A percentile compares a stretch with the other conserved stretches of the same genome.
Conservation (phyloP, 2,329 filamentous ascomycete genomes). For the Chaetomiaceae sp. region DNA sequence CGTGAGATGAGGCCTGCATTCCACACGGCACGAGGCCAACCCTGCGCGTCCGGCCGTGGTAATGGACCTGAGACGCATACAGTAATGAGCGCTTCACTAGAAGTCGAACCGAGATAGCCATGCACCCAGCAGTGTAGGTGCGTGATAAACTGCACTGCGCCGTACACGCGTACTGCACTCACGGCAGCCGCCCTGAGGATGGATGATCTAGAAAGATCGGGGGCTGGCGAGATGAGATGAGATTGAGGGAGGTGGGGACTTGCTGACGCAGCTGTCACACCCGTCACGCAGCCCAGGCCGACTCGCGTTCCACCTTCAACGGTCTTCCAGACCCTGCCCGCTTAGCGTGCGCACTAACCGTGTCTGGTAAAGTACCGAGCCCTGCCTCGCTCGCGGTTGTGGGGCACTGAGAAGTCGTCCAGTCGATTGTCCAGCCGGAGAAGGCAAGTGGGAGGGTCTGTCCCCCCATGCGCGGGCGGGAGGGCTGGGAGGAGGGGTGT, state of each 20-base stretch:
- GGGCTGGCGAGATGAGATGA: too few species aligned
- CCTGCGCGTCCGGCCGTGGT: too few species aligned
- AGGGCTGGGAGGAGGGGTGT: not conserved
- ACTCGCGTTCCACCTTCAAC: constrained; percentile 19
- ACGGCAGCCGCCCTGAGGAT: too few species aligned
- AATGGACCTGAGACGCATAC: too few species aligned
- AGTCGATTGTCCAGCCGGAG: constrained; percentile 11
- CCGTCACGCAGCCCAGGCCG: constrained; percentile 14
- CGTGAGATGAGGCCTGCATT: constrained; percentile 6
- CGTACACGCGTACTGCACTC: too few species aligned
- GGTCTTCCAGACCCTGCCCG: constrained; percentile 18
- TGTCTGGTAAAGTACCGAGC: constrained; percentile 19
- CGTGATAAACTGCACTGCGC: too few species aligned
- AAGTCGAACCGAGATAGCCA: too few species aligned
- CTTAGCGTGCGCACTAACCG: constrained; percentile 17
- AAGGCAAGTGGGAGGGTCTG: not conserved
- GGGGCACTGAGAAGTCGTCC: constrained; percentile 17
- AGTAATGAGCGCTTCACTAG: too few species aligned
- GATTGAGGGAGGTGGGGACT: not conserved
- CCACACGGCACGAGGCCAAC: not conserved
- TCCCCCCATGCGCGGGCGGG: constrained; percentile 5
- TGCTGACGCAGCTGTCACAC: constrained; percentile 7
- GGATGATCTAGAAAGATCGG: too few species aligned
- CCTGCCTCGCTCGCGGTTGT: constrained; percentile 12
- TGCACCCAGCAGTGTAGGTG: too few species aligned